Base-by-base conservation (phyloP, 805 yeast species). In the Wickerhamomyces chambardii region DNA sequence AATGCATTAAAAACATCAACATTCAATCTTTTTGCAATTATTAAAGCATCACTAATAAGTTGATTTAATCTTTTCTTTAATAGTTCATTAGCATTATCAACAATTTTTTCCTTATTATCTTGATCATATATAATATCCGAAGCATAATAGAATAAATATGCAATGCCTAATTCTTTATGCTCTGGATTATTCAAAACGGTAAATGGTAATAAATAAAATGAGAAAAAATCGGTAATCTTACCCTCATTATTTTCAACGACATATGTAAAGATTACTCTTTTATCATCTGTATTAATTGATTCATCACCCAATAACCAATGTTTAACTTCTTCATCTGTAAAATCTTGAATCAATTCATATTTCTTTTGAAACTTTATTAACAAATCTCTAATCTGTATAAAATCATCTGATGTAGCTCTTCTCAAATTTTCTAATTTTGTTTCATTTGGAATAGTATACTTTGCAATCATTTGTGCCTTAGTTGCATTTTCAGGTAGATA, bases 1-100 rank as follows among this genome's bases (percentile, higher is more conserved):
- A 92, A 66, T 9, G 97, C 95, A 55, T 92, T 92, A 70, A 90
- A 85, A 4, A 92, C 97, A 55, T 92, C 98, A 48, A 84, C 84
- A 18, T 70, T 70, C 33, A 66, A 59, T 29, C 64, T 56, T 55
- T 83, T 81, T 21, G 95, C 78, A 28, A 84, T 59, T 35, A 90
- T 71, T 37, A 89, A 68, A 1, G 92, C 87, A 49, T 89, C 95
- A 32, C 64, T 65, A 36, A 87, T 68, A 43, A 90, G 63, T 5
- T 64, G 58, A 18, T 58, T 62, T 44, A 92, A 67, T 44, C 97
- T 70, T 42, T 64, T 63, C 46, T 71, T 69, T 45, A 84, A 64
- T 21, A 58, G 50, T 15, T 51, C 50, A 9, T 68, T 66, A 4
- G 62, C 72, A 4, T n/a, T n/a, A n/a, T n/a, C n/a, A n/a, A n/a